Evolutionary conservation across 176 grass and related monocot species (phyloP), one percentile per base, ranked within the genome.

Genomic region (Avena atlantica): DNA sequence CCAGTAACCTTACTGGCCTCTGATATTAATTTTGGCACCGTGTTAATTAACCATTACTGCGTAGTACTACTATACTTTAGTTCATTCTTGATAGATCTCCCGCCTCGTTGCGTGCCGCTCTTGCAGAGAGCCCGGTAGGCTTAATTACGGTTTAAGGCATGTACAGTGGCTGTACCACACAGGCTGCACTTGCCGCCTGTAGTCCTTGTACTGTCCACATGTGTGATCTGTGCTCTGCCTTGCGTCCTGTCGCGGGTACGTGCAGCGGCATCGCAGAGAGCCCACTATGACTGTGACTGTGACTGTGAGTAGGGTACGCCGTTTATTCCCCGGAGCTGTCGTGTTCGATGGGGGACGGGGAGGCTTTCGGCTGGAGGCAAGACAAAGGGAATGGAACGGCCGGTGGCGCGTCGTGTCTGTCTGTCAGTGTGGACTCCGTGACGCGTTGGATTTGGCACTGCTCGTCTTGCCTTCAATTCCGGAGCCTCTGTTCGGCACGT

Each of bases 311-410:
- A 16, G 13, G 51, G 51, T 53, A 12, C 51, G 51, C 17, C 17
- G n/a, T 67, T 87, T 85, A 77, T 91, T 85, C 81, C 86, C 60
- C 1, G 42, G 77, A 5, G 42, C 12, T 85, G 86, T 91, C 86
- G 77, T 51, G 70, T 85, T 91, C 68, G 48, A 84, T 15, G 59
- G n/a, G n/a, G n/a, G 48, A 19, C 29, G 44, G 66, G 17, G 78
- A 87, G 85, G 66, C 53, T 24, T 72, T 73, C 3, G 27, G 1
- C 23, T 4, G 42, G 76, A 70, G 70, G 70, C 2, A 40, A 77
- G 86, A 91, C 86, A 77, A 88, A 88, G 80, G 81, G 82, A 88
- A 81, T 77, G 74, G 85, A 52, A 56, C 81, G 31, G 47, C 68
- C 31, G 50, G 29, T 55, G 50, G 52, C 27, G 69, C 51, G 17